phyloP scores from a whole-genome alignment of 169 alveolate species.

The Cardiosporidium cionae region DNA sequence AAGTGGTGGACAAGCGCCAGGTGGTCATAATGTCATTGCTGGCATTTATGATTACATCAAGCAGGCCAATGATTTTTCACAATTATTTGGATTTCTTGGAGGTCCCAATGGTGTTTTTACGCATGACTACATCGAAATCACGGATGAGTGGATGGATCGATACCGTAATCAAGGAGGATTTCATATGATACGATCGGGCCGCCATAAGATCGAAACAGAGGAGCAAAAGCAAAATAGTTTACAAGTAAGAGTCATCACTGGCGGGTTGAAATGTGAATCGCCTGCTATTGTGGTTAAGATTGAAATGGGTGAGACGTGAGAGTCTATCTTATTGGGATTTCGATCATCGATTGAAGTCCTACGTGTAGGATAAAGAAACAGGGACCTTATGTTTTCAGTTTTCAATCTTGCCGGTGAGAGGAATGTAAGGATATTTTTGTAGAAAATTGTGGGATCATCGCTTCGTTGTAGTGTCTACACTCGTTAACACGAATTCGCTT shows the following conservation, averaged over 20 bases:
- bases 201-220: constrained; percentile 90
- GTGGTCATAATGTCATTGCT: constrained; percentile 97
- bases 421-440: too few relatives aligned
- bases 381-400: too few relatives aligned
- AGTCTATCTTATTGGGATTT: not conserved
- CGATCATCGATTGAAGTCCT: not conserved
- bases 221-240: constrained; percentile 76
- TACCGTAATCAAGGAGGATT: constrained; percentile 96
- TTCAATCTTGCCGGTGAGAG: too few relatives aligned
- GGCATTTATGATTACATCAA: constrained; percentile 90
- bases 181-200: constrained; percentile 95
- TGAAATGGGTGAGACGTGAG: not conserved
- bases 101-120: constrained; percentile 84
- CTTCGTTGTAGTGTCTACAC: too few relatives aligned
- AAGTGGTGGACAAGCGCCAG: constrained; percentile 99
- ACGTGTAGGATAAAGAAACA: too few relatives aligned
- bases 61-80: constrained; percentile 5
- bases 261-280: not conserved
- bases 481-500: too few relatives aligned
- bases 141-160: constrained; percentile 79
- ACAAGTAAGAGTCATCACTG: constrained; percentile 35
- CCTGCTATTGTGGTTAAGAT: not conserved
- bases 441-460: too few relatives aligned
- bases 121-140: constrained; percentile 81
- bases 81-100: constrained; percentile 26